A percentile compares a stretch with the other conserved stretches of the same genome.
Evolutionary conservation across 495 filamentous ascomycete species (phyloP).

Genomic region (Hapsidospora chrysogenum): DNA sequence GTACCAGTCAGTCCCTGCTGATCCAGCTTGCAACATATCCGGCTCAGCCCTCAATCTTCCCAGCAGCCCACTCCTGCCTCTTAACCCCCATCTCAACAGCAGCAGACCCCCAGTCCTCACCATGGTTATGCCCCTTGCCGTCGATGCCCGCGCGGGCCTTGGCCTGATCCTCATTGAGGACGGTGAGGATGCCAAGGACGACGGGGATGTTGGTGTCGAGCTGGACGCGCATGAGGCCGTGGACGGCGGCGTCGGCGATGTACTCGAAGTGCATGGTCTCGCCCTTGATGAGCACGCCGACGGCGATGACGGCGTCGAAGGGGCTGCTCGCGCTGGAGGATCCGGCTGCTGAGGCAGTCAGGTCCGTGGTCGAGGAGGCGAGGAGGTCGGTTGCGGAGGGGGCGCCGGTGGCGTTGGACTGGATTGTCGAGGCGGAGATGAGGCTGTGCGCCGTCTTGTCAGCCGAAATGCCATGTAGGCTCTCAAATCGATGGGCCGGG

Average conservation of each 20-base stretch:
- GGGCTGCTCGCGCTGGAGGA: constrained; percentile 26
- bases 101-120: constrained; percentile 70
- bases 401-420: constrained; percentile 45
- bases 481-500: no score
- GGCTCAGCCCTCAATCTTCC: constrained; percentile 30
- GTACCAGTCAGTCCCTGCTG: no score
- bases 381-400: constrained; percentile 68
- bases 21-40: no score
- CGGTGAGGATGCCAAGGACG: constrained; percentile 83
- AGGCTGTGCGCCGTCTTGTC: constrained; percentile 32
- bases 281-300: constrained; percentile 94
- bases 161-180: constrained; percentile 77
- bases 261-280: constrained; percentile 99
- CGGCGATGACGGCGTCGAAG: constrained; percentile 88
- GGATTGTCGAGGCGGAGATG: constrained; percentile 74
- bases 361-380: constrained; percentile 46
- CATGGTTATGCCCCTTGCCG: constrained; percentile 52
- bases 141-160: constrained; percentile 64
- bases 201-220: constrained; percentile 77
- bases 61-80: constrained; percentile 47
- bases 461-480: background rate
- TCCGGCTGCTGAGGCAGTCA: constrained; percentile 19
- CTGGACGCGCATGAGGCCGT: constrained; percentile 87
- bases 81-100: constrained; percentile 63
- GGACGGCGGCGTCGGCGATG: constrained; percentile 77